These are phyloP conservation scores for Effrenium voratum DNA, from an alignment of 73 alveolate genomes.

Conservation along the genomic window DNA sequence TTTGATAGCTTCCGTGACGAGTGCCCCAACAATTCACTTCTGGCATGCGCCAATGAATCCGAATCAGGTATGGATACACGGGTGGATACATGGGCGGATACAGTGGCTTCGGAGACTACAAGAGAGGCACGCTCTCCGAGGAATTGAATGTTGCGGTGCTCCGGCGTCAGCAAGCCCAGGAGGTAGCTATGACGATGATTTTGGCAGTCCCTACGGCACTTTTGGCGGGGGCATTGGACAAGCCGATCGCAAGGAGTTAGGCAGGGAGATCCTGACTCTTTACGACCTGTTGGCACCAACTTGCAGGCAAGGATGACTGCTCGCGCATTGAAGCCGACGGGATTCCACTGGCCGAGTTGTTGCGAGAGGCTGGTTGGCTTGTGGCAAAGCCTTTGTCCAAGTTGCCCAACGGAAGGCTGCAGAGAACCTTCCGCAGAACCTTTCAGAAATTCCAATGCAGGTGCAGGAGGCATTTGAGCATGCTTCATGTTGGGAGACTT, in stretches of 20 bases:
- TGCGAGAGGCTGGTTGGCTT: constrained; percentile 29
- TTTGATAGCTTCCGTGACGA: constrained; percentile 75
- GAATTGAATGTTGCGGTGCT: too few species aligned
- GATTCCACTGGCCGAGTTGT: constrained; percentile 66
- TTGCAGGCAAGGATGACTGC: constrained; percentile 73
- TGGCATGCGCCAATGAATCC: too few species aligned
- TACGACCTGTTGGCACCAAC: background rate
- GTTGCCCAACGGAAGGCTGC: constrained; percentile 40
- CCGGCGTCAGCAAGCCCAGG: too few species aligned
- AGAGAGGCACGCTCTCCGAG: too few species aligned
- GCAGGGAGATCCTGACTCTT: background rate
- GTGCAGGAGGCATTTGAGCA: constrained; percentile 29
- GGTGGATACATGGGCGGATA: too few species aligned
- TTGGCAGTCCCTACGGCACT: constrained; percentile 6
- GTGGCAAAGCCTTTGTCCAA: background rate
- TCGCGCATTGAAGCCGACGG: constrained; percentile 94
- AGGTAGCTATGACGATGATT: constrained; percentile 60
- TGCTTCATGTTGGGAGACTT: background rate
- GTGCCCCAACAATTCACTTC: too few species aligned
- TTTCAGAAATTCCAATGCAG: constrained; percentile 43
- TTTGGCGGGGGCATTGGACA: constrained; percentile 61
- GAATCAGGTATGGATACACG: too few species aligned
- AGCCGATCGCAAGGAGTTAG: constrained; percentile 77
- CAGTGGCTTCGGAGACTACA: too few species aligned
- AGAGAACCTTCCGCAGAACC: constrained; percentile 73